These are phyloP conservation scores for Backusella tuberculispora DNA, from an alignment of 192 early-diverging fungal species.

Conservation along the genomic window DNA sequence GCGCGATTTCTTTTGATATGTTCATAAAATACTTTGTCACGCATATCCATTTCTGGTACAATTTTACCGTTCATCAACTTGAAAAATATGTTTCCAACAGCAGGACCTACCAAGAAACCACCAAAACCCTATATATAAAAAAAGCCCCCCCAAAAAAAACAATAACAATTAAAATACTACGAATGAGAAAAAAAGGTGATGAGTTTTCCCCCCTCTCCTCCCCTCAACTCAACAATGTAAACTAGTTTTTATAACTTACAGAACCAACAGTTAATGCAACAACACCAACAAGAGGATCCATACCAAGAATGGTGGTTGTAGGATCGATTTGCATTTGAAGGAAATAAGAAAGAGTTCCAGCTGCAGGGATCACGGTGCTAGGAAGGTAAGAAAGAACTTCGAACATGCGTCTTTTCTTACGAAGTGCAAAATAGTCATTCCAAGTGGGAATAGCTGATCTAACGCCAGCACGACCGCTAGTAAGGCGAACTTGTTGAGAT, in stretches of 20 bases:
- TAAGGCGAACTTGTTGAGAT: constrained; percentile 8
- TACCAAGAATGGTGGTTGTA: constrained; percentile 63
- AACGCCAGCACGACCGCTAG: background rate
- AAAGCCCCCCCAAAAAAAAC: no score
- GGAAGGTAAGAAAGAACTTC: constrained; percentile 65
- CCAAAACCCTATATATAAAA: constrained; percentile 61
- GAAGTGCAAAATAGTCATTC: constrained; percentile 69
- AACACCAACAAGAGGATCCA: constrained; percentile 67
- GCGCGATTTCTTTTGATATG: constrained; percentile 69
- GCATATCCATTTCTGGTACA: constrained; percentile 52
- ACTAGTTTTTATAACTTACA: no score
- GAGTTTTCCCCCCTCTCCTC: no score
- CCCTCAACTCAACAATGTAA: no score
- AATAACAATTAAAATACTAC: background rate
- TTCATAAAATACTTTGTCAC: constrained; percentile 64
- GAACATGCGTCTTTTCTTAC: constrained; percentile 63
- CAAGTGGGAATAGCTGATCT: constrained; percentile 47
- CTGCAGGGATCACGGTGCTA: constrained; percentile 51
- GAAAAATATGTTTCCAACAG: constrained; percentile 64
- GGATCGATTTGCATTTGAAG: constrained; percentile 64
- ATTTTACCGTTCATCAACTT: constrained; percentile 53
- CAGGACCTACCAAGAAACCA: constrained; percentile 68
- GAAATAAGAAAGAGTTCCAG: constrained; percentile 53
- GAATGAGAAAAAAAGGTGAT: background rate
- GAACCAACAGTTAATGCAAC: constrained; percentile 51